Evolutionary conservation across 2,329 filamentous ascomycete species (phyloP).

Genomic region (Pseudogymnoascus sp.): DNA sequence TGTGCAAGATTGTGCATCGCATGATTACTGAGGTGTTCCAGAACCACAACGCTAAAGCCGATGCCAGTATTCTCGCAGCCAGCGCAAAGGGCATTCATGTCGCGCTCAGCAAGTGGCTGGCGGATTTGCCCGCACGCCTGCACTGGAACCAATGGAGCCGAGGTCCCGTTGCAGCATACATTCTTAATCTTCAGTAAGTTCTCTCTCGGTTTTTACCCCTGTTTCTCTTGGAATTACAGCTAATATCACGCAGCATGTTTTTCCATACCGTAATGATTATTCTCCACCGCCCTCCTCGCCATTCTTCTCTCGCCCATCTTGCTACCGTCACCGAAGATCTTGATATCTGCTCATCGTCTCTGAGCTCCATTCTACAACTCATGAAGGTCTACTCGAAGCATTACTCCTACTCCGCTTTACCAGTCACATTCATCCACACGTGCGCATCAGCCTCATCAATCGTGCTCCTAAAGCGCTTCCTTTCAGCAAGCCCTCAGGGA

Average conservation of each 20-base stretch:
- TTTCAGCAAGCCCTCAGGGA: constrained; percentile 24
- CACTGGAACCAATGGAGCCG: constrained; percentile 46
- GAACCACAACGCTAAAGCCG: constrained; percentile 36
- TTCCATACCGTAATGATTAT: constrained; percentile 46
- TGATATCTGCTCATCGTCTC: constrained; percentile 42
- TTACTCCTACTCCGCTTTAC: constrained; percentile 37
- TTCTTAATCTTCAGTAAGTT: constrained; percentile 38
- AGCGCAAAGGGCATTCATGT: constrained; percentile 40
- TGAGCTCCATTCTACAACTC: constrained; percentile 38
- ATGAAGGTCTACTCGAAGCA: constrained; percentile 38
- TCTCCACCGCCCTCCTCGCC: constrained; percentile 40
- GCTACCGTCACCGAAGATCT: constrained; percentile 38
- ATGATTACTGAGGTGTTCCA: constrained; percentile 46
- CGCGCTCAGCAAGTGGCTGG: constrained; percentile 39
- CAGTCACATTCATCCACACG: constrained; percentile 42
- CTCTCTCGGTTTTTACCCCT: not conserved
- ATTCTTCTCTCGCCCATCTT: constrained; percentile 34
- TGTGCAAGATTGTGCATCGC: constrained; percentile 41
- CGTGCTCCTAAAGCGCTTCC: constrained; percentile 39
- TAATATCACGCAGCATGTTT: constrained; percentile 29
- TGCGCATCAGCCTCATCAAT: constrained; percentile 40
- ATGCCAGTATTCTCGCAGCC: constrained; percentile 34
- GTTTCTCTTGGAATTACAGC: not conserved
- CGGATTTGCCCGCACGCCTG: constrained; percentile 37
- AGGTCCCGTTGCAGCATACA: constrained; percentile 37